These are phyloP conservation scores for Solanum medicagineum DNA, from an alignment of 257 asterid genomes.

Conservation along the genomic window DNA sequence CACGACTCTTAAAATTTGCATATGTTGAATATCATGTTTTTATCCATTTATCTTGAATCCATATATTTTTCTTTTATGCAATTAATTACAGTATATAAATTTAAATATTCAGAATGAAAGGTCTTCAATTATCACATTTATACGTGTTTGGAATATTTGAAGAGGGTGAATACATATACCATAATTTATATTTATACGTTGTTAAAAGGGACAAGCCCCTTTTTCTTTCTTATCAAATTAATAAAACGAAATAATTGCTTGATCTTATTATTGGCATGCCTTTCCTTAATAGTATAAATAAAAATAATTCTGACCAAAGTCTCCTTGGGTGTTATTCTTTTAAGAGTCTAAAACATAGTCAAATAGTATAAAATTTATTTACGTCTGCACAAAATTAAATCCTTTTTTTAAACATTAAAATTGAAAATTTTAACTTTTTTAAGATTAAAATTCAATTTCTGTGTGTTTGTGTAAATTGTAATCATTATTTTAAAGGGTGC, in stretches of 20 bases:
- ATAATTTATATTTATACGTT: neutral
- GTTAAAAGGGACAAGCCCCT: neutral
- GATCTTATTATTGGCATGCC: neutral
- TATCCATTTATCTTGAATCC: neutral
- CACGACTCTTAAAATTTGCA: fast-evolving
- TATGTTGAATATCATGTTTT: neutral
- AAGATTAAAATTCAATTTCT: neutral
- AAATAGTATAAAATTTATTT: neutral
- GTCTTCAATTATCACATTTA: neutral
- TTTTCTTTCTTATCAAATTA: neutral
- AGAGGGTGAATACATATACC: neutral
- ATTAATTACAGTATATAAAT: neutral
- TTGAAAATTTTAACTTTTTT: too few species aligned
- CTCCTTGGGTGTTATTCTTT: neutral
- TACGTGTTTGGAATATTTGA: neutral
- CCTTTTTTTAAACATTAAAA: too few species aligned
- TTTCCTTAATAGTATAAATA: neutral
- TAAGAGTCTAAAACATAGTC: neutral
- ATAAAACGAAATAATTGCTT: neutral
- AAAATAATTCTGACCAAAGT: neutral
- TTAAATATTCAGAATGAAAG: neutral
- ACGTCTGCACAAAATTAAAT: too few species aligned
- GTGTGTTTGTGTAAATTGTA: neutral
- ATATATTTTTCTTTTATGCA: neutral
- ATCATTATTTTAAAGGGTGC: neutral